A percentile compares a stretch with the other conserved stretches of the same genome.
Conservation (phyloP, 768 basidiomycete species). For the Dendrothele bispora region DNA sequence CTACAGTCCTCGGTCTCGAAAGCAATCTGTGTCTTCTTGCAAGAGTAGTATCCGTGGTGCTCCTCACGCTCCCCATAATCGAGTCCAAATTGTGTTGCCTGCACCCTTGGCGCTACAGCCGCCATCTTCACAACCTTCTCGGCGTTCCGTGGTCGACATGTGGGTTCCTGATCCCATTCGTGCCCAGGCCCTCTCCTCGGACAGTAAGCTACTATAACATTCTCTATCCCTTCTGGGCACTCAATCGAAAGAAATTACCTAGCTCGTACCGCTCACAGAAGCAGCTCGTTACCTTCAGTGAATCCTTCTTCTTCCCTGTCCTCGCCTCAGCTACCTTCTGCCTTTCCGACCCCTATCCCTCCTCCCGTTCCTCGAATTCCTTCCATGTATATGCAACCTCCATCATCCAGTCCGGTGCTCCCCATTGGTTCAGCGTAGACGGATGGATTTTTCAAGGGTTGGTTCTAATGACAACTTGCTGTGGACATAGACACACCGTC, state of each 20-base stretch:
- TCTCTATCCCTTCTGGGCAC: background rate
- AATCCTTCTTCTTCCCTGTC: background rate
- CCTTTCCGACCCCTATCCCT: background rate
- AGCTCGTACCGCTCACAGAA: too few species aligned
- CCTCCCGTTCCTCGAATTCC: slow-evolving; percentile 4
- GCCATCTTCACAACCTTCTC: slow-evolving; percentile 17
- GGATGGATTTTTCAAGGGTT: too few species aligned
- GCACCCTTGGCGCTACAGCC: slow-evolving; percentile 45
- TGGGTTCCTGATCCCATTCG: background rate
- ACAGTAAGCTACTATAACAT: background rate
- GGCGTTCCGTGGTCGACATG: background rate
- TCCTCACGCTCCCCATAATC: slow-evolving; percentile 40
- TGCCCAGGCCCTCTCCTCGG: background rate
- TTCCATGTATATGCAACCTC: background rate
- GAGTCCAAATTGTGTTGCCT: slow-evolving; percentile 47
- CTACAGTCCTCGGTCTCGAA: slow-evolving; percentile 16
- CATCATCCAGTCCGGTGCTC: too few species aligned
- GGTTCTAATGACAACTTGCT: too few species aligned
- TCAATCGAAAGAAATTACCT: too few species aligned
- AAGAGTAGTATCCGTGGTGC: slow-evolving; percentile 31
- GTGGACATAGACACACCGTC: too few species aligned
- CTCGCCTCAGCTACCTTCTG: background rate
- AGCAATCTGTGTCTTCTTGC: too few species aligned
- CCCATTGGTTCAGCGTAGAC: too few species aligned
- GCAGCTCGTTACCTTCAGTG: background rate